Evolutionary conservation across 192 early-diverging fungal species (phyloP).

Genomic region (Rhizophlyctis rosea): DNA sequence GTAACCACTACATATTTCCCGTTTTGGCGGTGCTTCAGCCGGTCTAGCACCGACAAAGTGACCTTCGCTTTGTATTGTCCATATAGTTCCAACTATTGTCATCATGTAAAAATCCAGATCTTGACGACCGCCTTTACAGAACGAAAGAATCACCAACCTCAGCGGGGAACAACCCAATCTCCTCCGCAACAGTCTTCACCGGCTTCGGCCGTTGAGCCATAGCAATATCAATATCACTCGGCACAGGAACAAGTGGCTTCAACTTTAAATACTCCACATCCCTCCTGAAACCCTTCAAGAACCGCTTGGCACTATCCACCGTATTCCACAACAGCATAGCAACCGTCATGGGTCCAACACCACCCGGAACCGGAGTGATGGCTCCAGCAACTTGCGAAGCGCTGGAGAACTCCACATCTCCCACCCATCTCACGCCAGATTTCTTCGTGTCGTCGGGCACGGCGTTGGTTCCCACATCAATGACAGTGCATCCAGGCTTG

Average conservation of each 20-base stretch:
- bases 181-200: slow-evolving; percentile 72
- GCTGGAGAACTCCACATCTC: slow-evolving; percentile 84
- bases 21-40: slow-evolving; percentile 73
- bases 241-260: slow-evolving; percentile 73
- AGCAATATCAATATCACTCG: slow-evolving; percentile 95
- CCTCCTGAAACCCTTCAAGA: slow-evolving; percentile 45
- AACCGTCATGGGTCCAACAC: slow-evolving; percentile 99
- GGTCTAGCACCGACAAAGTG: slow-evolving; percentile 72
- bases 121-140: too few species aligned
- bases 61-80: slow-evolving; percentile 91
- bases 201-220: slow-evolving; percentile 82
- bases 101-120: too few species aligned
- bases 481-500: slow-evolving; percentile 88
- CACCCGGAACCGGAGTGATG: slow-evolving; percentile 96
- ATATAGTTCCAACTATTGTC: slow-evolving; percentile 73
- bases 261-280: slow-evolving; percentile 59
- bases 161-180: slow-evolving; percentile 72
- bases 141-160: too few species aligned
- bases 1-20: slow-evolving; percentile 95
- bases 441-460: slow-evolving; percentile 82
- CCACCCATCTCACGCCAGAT: slow-evolving; percentile 85
- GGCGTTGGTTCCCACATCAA: slow-evolving; percentile 97
- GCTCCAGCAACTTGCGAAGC: slow-evolving; percentile 69
- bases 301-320: slow-evolving; percentile 70
- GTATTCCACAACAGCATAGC: slow-evolving; percentile 96